Conservation (phyloP, 2,329 filamentous ascomycete species). For the Ascochyta viciae-villosae region DNA sequence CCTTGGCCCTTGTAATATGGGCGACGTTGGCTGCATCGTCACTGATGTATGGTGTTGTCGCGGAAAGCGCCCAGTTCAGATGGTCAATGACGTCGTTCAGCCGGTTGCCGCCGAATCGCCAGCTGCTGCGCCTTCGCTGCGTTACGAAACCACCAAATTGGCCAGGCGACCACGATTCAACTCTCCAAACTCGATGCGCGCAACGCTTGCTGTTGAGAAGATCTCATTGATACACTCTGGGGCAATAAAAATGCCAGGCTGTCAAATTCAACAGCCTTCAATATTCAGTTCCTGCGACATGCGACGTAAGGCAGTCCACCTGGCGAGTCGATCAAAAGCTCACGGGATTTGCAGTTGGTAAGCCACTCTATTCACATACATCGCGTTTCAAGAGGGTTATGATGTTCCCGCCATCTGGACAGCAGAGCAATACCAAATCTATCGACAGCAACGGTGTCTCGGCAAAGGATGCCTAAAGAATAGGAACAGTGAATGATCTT, state of each 20-base stretch:
- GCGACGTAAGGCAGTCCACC: neutral
- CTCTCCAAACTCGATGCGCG: constrained; percentile 1
- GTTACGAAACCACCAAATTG: constrained; percentile 1
- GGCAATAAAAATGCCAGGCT: neutral
- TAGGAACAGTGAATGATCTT: neutral
- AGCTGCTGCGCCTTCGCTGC: constrained; percentile 14
- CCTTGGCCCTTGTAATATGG: neutral
- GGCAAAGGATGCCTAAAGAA: neutral
- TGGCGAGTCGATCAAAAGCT: neutral
- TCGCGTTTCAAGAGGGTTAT: neutral
- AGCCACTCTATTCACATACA: neutral
- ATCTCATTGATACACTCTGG: neutral
- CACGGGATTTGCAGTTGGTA: neutral
- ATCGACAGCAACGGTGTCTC: neutral
- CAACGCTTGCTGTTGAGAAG: neutral
- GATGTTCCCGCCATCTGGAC: neutral
- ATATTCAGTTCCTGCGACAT: neutral
- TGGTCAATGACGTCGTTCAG: constrained; percentile 15
- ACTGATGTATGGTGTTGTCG: constrained; percentile 8
- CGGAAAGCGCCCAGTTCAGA: neutral
- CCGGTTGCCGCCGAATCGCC: neutral
- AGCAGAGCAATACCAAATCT: neutral
- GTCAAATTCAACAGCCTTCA: neutral
- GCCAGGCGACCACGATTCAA: constrained; percentile 6
- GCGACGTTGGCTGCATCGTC: neutral